A percentile compares a stretch with the other conserved stretches of the same genome.
phyloP scores from a whole-genome alignment of 129 eudicot genomes.

The Flaveria robusta region DNA sequence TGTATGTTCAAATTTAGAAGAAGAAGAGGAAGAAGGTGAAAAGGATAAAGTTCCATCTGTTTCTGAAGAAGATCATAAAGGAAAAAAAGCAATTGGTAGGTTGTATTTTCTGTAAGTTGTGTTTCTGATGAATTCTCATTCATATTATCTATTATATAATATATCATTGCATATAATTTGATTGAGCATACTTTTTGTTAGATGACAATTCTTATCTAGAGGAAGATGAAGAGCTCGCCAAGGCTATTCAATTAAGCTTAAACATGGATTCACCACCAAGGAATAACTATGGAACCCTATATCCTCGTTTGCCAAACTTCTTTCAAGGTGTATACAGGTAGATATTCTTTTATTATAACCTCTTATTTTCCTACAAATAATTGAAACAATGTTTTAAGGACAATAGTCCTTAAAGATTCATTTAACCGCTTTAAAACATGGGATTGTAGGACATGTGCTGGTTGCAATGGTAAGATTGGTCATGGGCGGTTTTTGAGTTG shows the following conservation, averaged over 20 bases:
- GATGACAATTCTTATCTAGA: conserved; percentile 50
- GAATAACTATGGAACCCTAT: conserved; percentile 55
- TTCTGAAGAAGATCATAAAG: conserved; percentile 69
- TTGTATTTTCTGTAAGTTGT: background rate
- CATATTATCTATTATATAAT: background rate
- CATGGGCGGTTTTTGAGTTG: conserved; percentile 90
- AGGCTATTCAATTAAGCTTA: conserved; percentile 84
- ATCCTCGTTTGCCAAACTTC: conserved; percentile 58
- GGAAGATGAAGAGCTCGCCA: conserved; percentile 90
- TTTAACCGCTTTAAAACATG: conserved; percentile 9
- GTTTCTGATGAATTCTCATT: conserved; percentile 1
- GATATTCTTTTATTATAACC: background rate
- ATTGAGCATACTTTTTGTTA: conserved; percentile 18
- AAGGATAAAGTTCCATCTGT: conserved; percentile 46
- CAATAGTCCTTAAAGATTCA: background rate
- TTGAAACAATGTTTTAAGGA: background rate
- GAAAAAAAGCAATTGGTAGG: conserved; percentile 84
- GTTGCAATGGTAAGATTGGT: conserved; percentile 84
- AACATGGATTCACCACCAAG: conserved; percentile 64
- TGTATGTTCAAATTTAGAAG: conserved; percentile 59
- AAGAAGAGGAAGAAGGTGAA: conserved; percentile 47
- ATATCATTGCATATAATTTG: conserved; percentile 12
- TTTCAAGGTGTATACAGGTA: conserved; percentile 71
- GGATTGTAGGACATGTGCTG: conserved; percentile 77
- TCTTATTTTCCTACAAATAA: background rate